These are phyloP conservation scores for Nymphaea thermarum DNA, from an alignment of 164 flowering plant species.

Conservation along the genomic window DNA sequence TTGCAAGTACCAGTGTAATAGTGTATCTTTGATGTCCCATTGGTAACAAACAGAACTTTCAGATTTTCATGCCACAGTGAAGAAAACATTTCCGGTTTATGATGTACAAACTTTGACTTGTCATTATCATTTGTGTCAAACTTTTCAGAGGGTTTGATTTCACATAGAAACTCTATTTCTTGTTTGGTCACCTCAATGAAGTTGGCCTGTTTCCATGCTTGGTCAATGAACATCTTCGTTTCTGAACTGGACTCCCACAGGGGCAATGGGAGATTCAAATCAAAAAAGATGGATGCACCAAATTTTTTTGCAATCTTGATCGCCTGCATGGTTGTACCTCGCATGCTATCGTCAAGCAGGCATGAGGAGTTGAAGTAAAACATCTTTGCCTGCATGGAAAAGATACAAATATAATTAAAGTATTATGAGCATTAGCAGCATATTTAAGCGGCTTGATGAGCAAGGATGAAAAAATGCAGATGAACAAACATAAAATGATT, in stretches of 20 bases:
- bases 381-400: conserved; percentile 69
- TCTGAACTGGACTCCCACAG: conserved; percentile 75
- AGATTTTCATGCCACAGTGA: conserved; percentile 84
- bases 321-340: conserved; percentile 58
- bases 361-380: conserved; percentile 83
- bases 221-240: conserved; percentile 49
- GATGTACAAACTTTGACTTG: conserved; percentile 57
- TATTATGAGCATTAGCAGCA: too few relatives aligned
- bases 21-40: conserved; percentile 91
- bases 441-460: too few relatives aligned
- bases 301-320: conserved; percentile 53
- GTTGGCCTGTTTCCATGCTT: conserved; percentile 73
- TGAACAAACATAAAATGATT: too few relatives aligned
- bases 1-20: conserved; percentile 64
- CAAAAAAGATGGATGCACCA: conserved; percentile 65
- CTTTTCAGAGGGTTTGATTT: conserved; percentile 54
- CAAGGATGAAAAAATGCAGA: too few relatives aligned
- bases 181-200: conserved; percentile 85
- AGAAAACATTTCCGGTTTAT: conserved; percentile 46
- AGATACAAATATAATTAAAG: not conserved
- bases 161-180: conserved; percentile 91
- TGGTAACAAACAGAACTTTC: conserved; percentile 86
- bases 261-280: conserved; percentile 86
- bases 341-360: conserved; percentile 61
- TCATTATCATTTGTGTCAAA: conserved; percentile 61